phyloP scores from a whole-genome alignment of 1,284 basidiomycete genomes.

The Fomitopsis betulina region DNA sequence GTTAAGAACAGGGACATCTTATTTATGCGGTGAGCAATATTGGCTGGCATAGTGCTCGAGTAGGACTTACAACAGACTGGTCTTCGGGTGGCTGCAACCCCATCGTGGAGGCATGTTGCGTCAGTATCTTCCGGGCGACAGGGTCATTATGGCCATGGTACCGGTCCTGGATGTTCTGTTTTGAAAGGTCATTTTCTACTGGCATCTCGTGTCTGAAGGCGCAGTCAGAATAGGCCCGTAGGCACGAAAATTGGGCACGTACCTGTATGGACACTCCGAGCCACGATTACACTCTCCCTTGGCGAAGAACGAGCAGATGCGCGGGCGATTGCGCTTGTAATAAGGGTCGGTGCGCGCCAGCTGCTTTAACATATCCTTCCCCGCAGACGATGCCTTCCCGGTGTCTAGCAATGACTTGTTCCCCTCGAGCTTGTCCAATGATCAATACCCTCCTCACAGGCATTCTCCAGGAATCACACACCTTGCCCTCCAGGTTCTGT shows the following conservation, averaged over 20 bases:
- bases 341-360: constrained; percentile 92
- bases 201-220: constrained; percentile 80
- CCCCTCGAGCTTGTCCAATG: constrained; percentile 51
- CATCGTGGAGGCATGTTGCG: constrained; percentile 66
- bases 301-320: constrained; percentile 92
- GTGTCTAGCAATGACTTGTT: constrained; percentile 67
- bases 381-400: constrained; percentile 68
- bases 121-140: constrained; percentile 85
- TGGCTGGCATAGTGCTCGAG: constrained; percentile 1
- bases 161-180: constrained; percentile 90
- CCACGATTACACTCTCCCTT: constrained; percentile 96
- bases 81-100: constrained; percentile 92
- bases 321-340: constrained; percentile 94
- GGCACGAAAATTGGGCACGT: constrained; percentile 16
- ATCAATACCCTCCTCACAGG: neutral
- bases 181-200: constrained; percentile 75
- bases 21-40: constrained; percentile 3
- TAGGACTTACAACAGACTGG: constrained; percentile 65
- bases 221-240: neutral
- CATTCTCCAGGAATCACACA: constrained; percentile 29
- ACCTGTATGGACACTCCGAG: constrained; percentile 87
- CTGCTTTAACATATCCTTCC: constrained; percentile 94
- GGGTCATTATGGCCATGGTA: constrained; percentile 91
- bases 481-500: constrained; percentile 92
- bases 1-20: constrained; percentile 93